These are phyloP conservation scores for Phytophthora ramorum DNA, from an alignment of 352 stramenopile species.

Conservation along the genomic window DNA sequence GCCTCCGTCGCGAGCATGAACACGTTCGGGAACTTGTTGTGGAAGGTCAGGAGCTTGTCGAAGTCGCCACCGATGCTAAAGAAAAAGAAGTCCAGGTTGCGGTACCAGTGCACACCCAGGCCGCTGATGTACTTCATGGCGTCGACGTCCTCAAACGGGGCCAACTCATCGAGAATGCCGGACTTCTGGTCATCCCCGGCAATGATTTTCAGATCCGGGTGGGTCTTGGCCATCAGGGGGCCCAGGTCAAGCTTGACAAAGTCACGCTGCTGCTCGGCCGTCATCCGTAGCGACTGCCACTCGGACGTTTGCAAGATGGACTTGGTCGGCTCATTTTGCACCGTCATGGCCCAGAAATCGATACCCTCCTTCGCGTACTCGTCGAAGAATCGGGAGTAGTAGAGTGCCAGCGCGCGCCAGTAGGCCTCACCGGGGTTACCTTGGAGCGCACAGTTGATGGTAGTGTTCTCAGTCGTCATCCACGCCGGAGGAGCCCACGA, in stretches of 20 bases:
- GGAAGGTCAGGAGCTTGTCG: constrained; percentile 55
- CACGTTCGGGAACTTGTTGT: constrained; percentile 63
- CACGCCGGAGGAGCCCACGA: constrained; percentile 87
- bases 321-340: constrained; percentile 89
- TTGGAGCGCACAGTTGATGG: constrained; percentile 61
- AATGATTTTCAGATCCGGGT: constrained; percentile 87
- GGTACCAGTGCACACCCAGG: constrained; percentile 90
- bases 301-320: constrained; percentile 42
- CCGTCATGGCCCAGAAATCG: constrained; percentile 84
- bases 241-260: constrained; percentile 88
- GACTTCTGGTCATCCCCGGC: constrained; percentile 87
- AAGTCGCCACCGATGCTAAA: constrained; percentile 53
- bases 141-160: constrained; percentile 53
- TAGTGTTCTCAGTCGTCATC: constrained; percentile 84
- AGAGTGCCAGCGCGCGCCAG: constrained; percentile 81
- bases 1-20: constrained; percentile 88
- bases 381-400: constrained; percentile 90
- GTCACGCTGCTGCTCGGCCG: constrained; percentile 50
- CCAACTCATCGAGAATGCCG: constrained; percentile 45
- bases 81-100: constrained; percentile 62
- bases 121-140: constrained; percentile 80
- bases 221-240: constrained; percentile 61
- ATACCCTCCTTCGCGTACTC: constrained; percentile 82
- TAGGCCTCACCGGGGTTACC: constrained; percentile 69
- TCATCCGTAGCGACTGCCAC: constrained; percentile 78